phyloP scores from a whole-genome alignment of 306 rosid species.

The Prunus davidiana region DNA sequence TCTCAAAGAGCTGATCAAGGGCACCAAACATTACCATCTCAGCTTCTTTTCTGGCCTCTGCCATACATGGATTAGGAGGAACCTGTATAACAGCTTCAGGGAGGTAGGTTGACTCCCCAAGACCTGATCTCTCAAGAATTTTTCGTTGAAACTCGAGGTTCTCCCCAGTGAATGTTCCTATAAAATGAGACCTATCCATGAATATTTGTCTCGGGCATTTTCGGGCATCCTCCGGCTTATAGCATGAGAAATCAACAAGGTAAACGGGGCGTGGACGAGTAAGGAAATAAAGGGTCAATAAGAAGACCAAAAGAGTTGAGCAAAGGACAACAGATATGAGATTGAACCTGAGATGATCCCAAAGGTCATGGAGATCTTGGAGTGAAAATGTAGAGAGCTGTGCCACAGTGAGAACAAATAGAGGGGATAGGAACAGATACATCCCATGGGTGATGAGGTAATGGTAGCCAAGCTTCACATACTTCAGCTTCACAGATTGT shows the following conservation, averaged over 20 bases:
- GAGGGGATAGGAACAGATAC: conserved; percentile 45
- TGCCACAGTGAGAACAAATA: conserved; percentile 27
- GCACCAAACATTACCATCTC: conserved; percentile 61
- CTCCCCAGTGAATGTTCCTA: conserved; percentile 42
- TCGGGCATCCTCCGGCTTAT: conserved; percentile 52
- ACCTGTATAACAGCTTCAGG: conserved; percentile 53
- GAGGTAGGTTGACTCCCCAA: conserved; percentile 57
- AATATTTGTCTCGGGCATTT: conserved; percentile 51
- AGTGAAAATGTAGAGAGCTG: conserved; percentile 46
- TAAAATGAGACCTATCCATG: conserved; percentile 38
- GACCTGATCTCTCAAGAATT: conserved; percentile 61
- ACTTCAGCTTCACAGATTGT: conserved; percentile 52
- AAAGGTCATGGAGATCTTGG: conserved; percentile 42
- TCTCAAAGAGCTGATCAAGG: conserved; percentile 51
- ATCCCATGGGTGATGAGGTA: conserved; percentile 56
- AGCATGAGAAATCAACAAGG: conserved; percentile 64
- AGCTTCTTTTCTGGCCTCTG: conserved; percentile 61
- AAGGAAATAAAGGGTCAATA: conserved; percentile 48
- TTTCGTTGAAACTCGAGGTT: conserved; percentile 52
- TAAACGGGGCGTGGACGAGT: conserved; percentile 41
- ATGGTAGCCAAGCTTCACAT: conserved; percentile 62
- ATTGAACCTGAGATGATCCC: conserved; percentile 49
- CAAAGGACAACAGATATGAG: conserved; percentile 40
- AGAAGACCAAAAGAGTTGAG: conserved; percentile 45
- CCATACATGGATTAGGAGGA: conserved; percentile 59